Percentiles rank a stretch among this genome's conserved stretches.
phyloP scores from a whole-genome alignment of 148 eudicot species.

The Silene uniflora region DNA sequence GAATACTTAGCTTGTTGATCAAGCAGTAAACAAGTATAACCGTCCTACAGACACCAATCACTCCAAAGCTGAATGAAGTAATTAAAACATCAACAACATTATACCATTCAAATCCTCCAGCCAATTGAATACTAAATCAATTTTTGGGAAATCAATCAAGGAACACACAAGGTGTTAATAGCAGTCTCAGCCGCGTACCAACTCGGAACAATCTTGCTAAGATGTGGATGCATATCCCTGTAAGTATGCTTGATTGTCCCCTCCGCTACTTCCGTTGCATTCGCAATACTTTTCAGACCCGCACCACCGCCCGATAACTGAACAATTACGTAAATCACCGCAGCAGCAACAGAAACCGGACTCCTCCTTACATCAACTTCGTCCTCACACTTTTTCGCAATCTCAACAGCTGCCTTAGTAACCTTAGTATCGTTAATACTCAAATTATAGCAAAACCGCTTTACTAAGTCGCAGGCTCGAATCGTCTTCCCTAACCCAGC shows the following conservation, averaged over 20 bases:
- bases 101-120: no score
- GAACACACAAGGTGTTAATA: neutral
- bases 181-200: slow-evolving; percentile 20
- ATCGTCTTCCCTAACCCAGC: neutral
- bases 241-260: slow-evolving; percentile 25
- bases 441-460: slow-evolving; percentile 22
- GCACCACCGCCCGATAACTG: neutral
- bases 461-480: neutral
- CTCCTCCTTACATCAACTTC: slow-evolving; percentile 25
- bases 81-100: no score
- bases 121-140: no score
- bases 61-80: no score
- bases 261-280: slow-evolving; percentile 24
- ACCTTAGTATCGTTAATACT: neutral
- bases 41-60: no score
- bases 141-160: neutral
- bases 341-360: slow-evolving; percentile 23
- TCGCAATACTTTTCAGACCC: neutral
- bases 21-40: no score
- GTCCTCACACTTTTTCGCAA: slow-evolving; percentile 12
- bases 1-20: no score
- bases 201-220: slow-evolving; percentile 16
- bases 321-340: slow-evolving; percentile 8
- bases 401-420: slow-evolving; percentile 8
- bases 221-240: slow-evolving; percentile 23